phyloP scores from a whole-genome alignment of 2,329 filamentous ascomycete genomes.

The Kalaharituber pfeilii region DNA sequence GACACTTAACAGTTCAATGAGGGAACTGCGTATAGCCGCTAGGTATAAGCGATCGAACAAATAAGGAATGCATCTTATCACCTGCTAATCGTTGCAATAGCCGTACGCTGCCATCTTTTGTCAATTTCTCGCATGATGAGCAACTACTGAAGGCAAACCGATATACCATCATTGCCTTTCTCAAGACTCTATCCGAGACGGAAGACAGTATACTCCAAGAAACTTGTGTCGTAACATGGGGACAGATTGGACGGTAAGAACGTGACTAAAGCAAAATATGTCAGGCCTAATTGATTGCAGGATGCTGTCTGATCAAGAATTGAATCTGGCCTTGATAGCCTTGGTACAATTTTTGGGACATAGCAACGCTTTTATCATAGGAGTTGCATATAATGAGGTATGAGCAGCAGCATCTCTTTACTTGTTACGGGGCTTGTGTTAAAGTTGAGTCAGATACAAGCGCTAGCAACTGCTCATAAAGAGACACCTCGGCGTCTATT shows the following conservation, averaged over 20 bases:
- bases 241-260: constrained; percentile 54
- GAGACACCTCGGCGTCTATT: constrained; percentile 52
- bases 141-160: constrained; percentile 45
- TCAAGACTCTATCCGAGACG: constrained; percentile 55
- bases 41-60: constrained; percentile 34
- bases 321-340: constrained; percentile 69
- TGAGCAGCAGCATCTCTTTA: constrained; percentile 10
- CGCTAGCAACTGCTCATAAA: constrained; percentile 48
- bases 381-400: constrained; percentile 68
- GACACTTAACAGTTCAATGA: constrained; percentile 62
- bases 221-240: constrained; percentile 70
- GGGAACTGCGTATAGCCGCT: constrained; percentile 70
- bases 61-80: constrained; percentile 10
- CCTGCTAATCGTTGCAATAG: constrained; percentile 26
- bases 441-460: constrained; percentile 40
- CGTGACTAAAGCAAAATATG: neutral
- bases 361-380: constrained; percentile 59
- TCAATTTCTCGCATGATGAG: constrained; percentile 34
- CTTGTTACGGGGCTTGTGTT: neutral
- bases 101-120: constrained; percentile 47
- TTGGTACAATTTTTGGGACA: constrained; percentile 78
- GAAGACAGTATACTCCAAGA: constrained; percentile 54
- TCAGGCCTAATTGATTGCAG: neutral
- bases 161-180: constrained; percentile 48
- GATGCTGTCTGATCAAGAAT: constrained; percentile 45